Evolutionary conservation across 2,329 filamentous ascomycete genomes (phyloP).

Genomic region (Arachnopeziza araneosa): DNA sequence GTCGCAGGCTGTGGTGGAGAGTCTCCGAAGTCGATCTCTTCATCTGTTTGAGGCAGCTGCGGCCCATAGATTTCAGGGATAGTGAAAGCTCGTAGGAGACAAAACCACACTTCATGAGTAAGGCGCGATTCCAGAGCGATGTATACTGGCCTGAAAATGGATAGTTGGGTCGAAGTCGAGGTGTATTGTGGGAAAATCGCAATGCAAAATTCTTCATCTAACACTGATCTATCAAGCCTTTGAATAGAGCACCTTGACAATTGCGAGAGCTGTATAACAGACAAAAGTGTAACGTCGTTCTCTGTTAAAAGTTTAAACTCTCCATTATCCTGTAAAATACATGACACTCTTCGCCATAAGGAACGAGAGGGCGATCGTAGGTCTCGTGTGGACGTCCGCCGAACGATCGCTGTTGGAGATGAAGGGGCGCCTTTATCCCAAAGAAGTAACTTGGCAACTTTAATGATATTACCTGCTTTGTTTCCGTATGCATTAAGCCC

Average conservation of each 20-base stretch:
- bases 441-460: conserved; percentile 83
- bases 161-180: conserved; percentile 63
- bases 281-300: conserved; percentile 72
- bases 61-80: conserved; percentile 78
- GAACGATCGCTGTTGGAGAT: conserved; percentile 48
- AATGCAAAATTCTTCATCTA: conserved; percentile 91
- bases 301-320: conserved; percentile 89
- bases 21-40: conserved; percentile 13
- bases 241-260: conserved; percentile 88
- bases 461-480: conserved; percentile 84
- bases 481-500: conserved; percentile 33
- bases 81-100: conserved; percentile 83
- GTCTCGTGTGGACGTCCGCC: conserved; percentile 49
- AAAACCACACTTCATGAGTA: conserved; percentile 97
- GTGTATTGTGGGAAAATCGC: conserved; percentile 94
- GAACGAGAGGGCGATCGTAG: conserved; percentile 48
- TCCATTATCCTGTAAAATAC: conserved; percentile 90
- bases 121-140: conserved; percentile 80
- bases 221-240: conserved; percentile 79
- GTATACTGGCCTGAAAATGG: conserved; percentile 82
- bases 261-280: conserved; percentile 80
- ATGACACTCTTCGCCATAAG: conserved; percentile 79
- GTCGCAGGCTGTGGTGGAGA: conserved; percentile 7
- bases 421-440: conserved; percentile 72
- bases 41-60: conserved; percentile 9